phyloP scores from a whole-genome alignment of 1,139 yeast genomes.

The Spathaspora sp. region DNA sequence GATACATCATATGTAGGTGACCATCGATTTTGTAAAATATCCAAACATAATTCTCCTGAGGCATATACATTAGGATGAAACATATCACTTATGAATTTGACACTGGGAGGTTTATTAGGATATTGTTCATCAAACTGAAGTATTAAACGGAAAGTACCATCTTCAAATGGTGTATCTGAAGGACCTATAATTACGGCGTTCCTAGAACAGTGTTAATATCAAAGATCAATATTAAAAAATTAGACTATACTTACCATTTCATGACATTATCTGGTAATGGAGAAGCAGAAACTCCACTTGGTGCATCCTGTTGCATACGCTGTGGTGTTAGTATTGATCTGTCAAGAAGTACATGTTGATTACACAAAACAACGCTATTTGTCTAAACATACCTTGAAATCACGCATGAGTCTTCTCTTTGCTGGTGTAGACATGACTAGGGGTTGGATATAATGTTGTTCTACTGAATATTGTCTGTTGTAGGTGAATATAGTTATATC shows the following conservation, averaged over 20 bases:
- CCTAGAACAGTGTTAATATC: conserved; percentile 30
- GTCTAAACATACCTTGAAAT: conserved; percentile 67
- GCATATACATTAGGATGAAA: conserved; percentile 98
- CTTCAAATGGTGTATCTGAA: conserved; percentile 96
- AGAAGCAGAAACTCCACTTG: conserved; percentile 96
- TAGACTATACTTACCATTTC: conserved; percentile 57
- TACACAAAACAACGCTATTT: too few species aligned
- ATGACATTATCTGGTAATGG: conserved; percentile 96
- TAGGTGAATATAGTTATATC: background rate
- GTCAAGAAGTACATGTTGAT: background rate
- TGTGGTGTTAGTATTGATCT: conserved; percentile 17
- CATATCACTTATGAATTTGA: conserved; percentile 89
- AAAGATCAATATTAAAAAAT: background rate
- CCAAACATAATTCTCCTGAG: conserved; percentile 91
- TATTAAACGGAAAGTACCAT: conserved; percentile 88
- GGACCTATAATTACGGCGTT: conserved; percentile 99
- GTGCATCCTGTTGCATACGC: conserved; percentile 98
- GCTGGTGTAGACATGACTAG: conserved; percentile 92
- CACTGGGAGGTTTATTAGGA: conserved; percentile 95
- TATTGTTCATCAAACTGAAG: conserved; percentile 95
- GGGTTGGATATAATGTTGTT: background rate
- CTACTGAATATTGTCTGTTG: background rate
- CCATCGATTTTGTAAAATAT: conserved; percentile 96
- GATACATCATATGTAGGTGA: conserved; percentile 98
- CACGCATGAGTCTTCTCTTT: conserved; percentile 97